Percentiles rank a stretch among this genome's conserved stretches.
Evolutionary conservation across 352 stramenopile genomes (phyloP).

Genomic region (Phytophthora macrochlamydospora): DNA sequence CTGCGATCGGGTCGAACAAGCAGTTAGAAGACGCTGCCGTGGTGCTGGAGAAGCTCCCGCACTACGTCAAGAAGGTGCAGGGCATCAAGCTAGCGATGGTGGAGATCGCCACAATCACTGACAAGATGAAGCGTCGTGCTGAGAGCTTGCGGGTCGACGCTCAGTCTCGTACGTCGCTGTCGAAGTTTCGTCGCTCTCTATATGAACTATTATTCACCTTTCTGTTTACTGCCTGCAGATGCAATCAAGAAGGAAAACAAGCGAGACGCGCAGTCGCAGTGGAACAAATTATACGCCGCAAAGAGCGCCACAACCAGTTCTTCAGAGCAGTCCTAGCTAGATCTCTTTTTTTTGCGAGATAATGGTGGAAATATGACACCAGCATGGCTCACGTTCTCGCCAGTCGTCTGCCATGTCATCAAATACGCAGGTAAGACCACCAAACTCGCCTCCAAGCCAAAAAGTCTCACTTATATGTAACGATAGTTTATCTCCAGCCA

Average conservation of each 20-base stretch:
- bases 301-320: conserved; percentile 37
- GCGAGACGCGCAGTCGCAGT: conserved; percentile 69
- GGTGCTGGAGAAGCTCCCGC: conserved; percentile 73
- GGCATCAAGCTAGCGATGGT: conserved; percentile 62
- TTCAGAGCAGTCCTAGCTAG: conserved; percentile 13
- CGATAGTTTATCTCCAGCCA: conserved; percentile 32
- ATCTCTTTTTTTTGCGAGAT: conserved; percentile 7
- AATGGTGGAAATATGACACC: background rate
- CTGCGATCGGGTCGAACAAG: conserved; percentile 52
- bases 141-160: conserved; percentile 76
- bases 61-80: conserved; percentile 72
- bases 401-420: conserved; percentile 7
- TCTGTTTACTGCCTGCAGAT: conserved; percentile 36
- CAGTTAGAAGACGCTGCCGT: conserved; percentile 65
- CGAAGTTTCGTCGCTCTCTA: background rate
- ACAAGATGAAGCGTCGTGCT: conserved; percentile 75
- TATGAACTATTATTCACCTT: conserved; percentile 6
- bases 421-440: background rate
- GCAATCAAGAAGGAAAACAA: conserved; percentile 86
- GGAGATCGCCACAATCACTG: conserved; percentile 61
- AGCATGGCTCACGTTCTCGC: conserved; percentile 8
- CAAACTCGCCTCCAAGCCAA: conserved; percentile 13
- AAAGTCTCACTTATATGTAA: conserved; percentile 39
- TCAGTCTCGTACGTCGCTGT: conserved; percentile 64
- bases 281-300: conserved; percentile 80